These are phyloP conservation scores for Musa troglodytarum DNA, from an alignment of 176 grass and related monocot genomes.

Conservation along the genomic window DNA sequence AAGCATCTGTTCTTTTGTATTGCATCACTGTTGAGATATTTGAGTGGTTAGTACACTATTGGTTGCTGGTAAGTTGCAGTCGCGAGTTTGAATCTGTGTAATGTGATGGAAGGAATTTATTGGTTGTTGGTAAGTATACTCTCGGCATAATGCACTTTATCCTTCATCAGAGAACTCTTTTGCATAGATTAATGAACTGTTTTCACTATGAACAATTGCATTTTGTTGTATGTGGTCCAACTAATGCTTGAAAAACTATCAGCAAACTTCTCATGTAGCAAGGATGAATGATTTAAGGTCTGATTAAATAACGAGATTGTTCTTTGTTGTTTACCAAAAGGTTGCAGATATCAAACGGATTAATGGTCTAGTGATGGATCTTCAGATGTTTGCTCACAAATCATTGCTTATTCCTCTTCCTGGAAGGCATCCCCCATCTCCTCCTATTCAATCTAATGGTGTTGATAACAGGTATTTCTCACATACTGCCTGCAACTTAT, in stretches of 20 bases:
- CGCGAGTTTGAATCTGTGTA: too few species aligned
- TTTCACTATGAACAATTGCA: too few species aligned
- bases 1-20: background rate
- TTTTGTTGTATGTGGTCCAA: too few species aligned
- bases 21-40: background rate
- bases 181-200: too few species aligned
- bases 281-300: background rate
- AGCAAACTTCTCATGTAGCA: too few species aligned
- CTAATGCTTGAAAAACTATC: too few species aligned
- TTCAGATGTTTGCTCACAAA: slow-evolving; percentile 87
- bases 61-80: too few species aligned
- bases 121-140: too few species aligned
- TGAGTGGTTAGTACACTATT: too few species aligned
- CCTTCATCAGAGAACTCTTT: too few species aligned
- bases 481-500: background rate
- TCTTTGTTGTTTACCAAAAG: slow-evolving; percentile 23
- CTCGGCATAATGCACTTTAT: too few species aligned
- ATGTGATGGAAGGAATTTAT: too few species aligned
- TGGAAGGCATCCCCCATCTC: slow-evolving; percentile 42
- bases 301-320: background rate
- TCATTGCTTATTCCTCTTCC: slow-evolving; percentile 67
- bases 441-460: slow-evolving; percentile 26
- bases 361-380: slow-evolving; percentile 61
- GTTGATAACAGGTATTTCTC: slow-evolving; percentile 32
- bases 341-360: slow-evolving; percentile 83